Evolutionary conservation across 73 alveolate species (phyloP).

Genomic region (Tetrahymena borealis): DNA sequence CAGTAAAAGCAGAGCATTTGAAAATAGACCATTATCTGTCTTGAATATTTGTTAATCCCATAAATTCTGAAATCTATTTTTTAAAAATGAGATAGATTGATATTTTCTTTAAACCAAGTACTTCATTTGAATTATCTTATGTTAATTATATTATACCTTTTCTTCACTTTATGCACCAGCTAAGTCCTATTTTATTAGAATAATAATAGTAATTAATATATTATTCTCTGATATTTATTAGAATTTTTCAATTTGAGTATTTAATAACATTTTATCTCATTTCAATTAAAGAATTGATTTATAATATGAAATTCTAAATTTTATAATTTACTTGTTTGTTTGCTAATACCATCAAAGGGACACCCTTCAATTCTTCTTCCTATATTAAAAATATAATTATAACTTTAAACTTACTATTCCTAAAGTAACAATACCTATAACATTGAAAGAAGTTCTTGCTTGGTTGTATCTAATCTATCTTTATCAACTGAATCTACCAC

Average conservation of each 20-base stretch:
- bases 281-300: neutral
- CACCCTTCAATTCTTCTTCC: constrained; percentile 90
- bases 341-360: constrained; percentile 84
- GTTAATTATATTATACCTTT: constrained; percentile 14
- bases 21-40: constrained; percentile 65
- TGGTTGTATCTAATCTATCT: constrained; percentile 81
- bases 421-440: neutral
- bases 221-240: too few relatives aligned
- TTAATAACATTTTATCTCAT: too few relatives aligned
- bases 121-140: constrained; percentile 5
- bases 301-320: neutral
- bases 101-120: neutral
- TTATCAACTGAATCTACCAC: constrained; percentile 86
- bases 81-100: neutral
- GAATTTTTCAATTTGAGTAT: too few relatives aligned
- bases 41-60: constrained; percentile 52
- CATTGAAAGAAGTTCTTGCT: constrained; percentile 60
- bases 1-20: constrained; percentile 42
- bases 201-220: too few relatives aligned
- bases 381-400: constrained; percentile 1
- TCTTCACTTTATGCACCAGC: constrained; percentile 48
- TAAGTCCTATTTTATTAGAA: constrained; percentile 73
- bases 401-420: constrained; percentile 32
- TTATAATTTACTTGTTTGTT: constrained; percentile 57
- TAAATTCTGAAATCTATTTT: constrained; percentile 9